Base-by-base conservation (phyloP, 345 rosid species). In the Euphorbia peplus region DNA sequence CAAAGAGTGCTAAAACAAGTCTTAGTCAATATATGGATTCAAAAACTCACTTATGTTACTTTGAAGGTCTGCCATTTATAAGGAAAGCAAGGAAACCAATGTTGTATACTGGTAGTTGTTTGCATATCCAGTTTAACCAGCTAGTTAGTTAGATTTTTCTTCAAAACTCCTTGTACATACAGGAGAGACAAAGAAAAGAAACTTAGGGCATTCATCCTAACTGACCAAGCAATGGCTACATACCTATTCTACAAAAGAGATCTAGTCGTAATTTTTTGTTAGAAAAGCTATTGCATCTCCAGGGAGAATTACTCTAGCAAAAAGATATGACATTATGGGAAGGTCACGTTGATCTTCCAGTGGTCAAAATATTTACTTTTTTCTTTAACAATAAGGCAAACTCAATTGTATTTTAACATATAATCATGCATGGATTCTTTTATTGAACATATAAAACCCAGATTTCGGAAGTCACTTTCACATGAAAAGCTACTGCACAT, bases 41-140 rank as follows among this genome's bases (percentile, higher is more conserved):
- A 14, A 58, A 59, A 30, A 37, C 9, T 42, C 8, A 39, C 32
- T 25, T 5, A 30, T 44, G 10, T 14, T 35, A 15, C 35, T 28
- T n/a, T 44, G 32, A 63, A 47, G 22, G 54, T 25, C 54, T 11
- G 22, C 9, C 53, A 2, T 57, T 26, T 22, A 41, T 14, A 10
- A 42, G 53, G 26, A 6, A 47, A 47, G 4, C 48, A 42, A 66
- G 26, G 19, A 47, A 47, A 9, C 48, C 48, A 16, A 32, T 32
- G 29, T 37, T 13, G 15, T 24, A 24, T 25, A 35, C 8, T 13
- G 15, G 15, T 13, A 5, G 22, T 35, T 8, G 29, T 13, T 39
- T 35, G 48, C 25, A 35, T 32, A 53, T 22, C 70, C 50, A 52
- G 60, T 52, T 37, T 54, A 54, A 15, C 50, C 51, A 41, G 62